Conservation (phyloP, 768 basidiomycete genomes). For the Boletus subparvulus region DNA sequence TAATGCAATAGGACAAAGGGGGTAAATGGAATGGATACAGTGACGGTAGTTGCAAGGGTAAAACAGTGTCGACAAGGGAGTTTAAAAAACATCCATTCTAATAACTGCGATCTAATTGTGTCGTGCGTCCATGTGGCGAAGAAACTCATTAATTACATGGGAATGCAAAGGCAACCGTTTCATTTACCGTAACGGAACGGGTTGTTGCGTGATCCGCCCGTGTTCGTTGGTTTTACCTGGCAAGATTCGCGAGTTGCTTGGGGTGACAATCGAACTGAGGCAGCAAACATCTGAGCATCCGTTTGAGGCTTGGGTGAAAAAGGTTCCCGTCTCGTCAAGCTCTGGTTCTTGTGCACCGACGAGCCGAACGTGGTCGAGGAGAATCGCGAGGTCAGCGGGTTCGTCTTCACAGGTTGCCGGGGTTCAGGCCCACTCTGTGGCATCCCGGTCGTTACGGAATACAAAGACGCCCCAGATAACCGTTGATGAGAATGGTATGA, state of each 20-base stretch:
- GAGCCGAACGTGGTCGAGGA: constrained; percentile 47
- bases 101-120: constrained; percentile 20
- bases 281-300: constrained; percentile 62
- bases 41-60: constrained; percentile 14
- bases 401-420: constrained; percentile 64
- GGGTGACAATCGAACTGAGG: constrained; percentile 41
- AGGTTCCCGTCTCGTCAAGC: constrained; percentile 26
- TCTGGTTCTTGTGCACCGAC: constrained; percentile 34
- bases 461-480: constrained; percentile 56
- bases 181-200: constrained; percentile 46
- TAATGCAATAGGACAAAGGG: constrained; percentile 14
- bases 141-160: constrained; percentile 5
- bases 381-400: constrained; percentile 46
- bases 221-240: constrained; percentile 42
- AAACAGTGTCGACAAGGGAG: constrained; percentile 3
- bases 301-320: constrained; percentile 38
- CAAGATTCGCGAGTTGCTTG: constrained; percentile 36
- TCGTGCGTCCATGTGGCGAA: constrained; percentile 27
- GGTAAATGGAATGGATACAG: constrained; percentile 15
- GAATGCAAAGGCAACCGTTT: constrained; percentile 17
- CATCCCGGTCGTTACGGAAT: constrained; percentile 66
- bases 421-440: constrained; percentile 64
- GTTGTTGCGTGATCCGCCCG: constrained; percentile 54
- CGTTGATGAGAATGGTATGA: constrained; percentile 33
- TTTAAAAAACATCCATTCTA: constrained; percentile 3